phyloP scores from a whole-genome alignment of 78 protist species.

The Dictyostelium intermedium region DNA sequence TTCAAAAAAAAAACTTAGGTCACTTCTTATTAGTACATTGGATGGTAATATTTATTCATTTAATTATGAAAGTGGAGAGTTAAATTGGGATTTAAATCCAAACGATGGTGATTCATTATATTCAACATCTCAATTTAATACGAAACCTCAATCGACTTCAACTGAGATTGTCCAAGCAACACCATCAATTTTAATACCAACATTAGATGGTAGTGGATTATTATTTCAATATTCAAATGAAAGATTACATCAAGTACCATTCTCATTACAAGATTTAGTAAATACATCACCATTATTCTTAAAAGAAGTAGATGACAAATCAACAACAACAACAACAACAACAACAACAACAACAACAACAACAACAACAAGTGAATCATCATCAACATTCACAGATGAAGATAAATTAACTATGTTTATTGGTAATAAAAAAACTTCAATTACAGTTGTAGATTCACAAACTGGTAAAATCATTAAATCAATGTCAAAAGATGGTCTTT shows the following conservation, averaged over 20 bases:
- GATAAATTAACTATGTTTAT: not conserved
- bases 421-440: slow-evolving; percentile 38
- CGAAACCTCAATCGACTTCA: not conserved
- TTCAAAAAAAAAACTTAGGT: not conserved
- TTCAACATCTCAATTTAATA: slow-evolving; percentile 39
- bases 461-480: slow-evolving; percentile 41
- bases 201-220: slow-evolving; percentile 51
- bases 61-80: slow-evolving; percentile 9
- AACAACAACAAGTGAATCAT: not conserved
- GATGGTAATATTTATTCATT: slow-evolving; percentile 66
- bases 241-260: slow-evolving; percentile 33
- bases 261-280: slow-evolving; percentile 36
- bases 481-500: not conserved
- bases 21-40: slow-evolving; percentile 35
- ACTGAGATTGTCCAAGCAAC: not conserved
- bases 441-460: not conserved
- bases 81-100: slow-evolving; percentile 25
- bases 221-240: slow-evolving; percentile 15
- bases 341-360: not conserved
- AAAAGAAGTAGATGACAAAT: not conserved
- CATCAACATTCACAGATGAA: not conserved
- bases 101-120: slow-evolving; percentile 6
- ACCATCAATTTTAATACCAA: slow-evolving; percentile 23
- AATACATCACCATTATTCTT: slow-evolving; percentile 21
- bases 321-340: not conserved